Evolutionary conservation across 805 yeast species (phyloP), one percentile per base, ranked within the genome.

Genomic region (Kodamaea nitidulidarum): DNA sequence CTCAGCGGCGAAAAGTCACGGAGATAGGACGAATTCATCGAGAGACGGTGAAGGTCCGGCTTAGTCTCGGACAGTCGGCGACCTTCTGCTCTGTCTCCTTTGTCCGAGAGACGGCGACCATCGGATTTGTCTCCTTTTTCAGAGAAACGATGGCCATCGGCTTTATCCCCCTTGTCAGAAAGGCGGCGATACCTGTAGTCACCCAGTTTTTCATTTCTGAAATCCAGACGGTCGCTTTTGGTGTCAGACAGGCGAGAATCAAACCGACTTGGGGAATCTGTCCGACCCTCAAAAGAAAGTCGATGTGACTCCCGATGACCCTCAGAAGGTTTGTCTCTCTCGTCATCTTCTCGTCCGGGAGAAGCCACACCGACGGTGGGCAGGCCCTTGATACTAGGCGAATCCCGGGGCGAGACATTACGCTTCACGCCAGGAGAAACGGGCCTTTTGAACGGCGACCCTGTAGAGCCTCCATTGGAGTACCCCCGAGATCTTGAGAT

Each of bases 1-100:
- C 79, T 75, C 0, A 84, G 73, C 0, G 78, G 73, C 2, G 79
- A 70, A 38, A 20, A 31, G 12, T 33, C 37, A 5, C 33, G 34
- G 4, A 22, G 21, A 8, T 30, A 6, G 12, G 15, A 21, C 7
- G 31, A 27, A 5, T 27, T 30, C 12, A 16, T 17, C 11, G 32
- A 30, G 7, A 30, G 21, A 8, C 32, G 32, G 12, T 30, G 31
- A 11, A n/a, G 14, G 15, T 28, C 31, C 15, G 15, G 31, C 17
- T 14, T 20, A 8, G 7, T 20, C 5, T 20, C 22, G 22, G 22
- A 20, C 7, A 20, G 22, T 5, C 22, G 5, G 5, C 22, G 22
- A 20, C 22, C 22, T 6, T 20, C 22, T 5, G 22, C 5, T 20
- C 8, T 20, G 5, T 20, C 22, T 5, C 7, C 5, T 20, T 20